Base-by-base conservation (phyloP, 805 yeast genomes). In the Cyberlindnera xylosilytica region DNA sequence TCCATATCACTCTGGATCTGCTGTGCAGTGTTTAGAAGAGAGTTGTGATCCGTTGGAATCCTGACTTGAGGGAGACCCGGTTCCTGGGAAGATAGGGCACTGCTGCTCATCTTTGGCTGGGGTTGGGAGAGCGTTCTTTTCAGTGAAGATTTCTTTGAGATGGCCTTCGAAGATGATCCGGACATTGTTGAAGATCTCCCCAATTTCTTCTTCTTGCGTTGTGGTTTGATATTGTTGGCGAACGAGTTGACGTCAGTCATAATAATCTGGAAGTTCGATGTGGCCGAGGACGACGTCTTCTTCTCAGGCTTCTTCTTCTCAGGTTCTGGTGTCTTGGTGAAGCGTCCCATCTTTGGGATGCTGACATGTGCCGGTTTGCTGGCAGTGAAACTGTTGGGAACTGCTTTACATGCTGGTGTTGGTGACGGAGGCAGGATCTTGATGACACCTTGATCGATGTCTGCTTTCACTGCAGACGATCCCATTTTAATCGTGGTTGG, bases 221-320 rank as follows among this genome's bases (percentile, higher is more conserved):
- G n/a, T 6, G 49, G 45, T 27, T 41, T 45, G 24, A 28, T 40
- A 34, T 42, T 45, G 20, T 42, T 45, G 18, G 58, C 56, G 33
- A 54, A 54, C 2, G 56, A 39, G 27, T 60, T 57, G 16, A 58
- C 66, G 39, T 65, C 70, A 6, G 64, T 61, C 41, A 63, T 58
- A 19, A 65, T 63, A 34, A 67, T 62, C 26, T 69, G 68, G 38
- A 65, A 51, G 31, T 51, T 57, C 2, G 53, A 39, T 8, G 44
- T 36, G 18, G 19, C 36, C 26, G 32, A 17, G 33, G 9, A 26
- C 10, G 24, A 22, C 10, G 35, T 5, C 13, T n/a, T n/a, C 17
- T 20, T 39, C 10, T 27, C 27, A 2, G 29, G 24, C 15, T 22
- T 24, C 29, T 20, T 32, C 13, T 28, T 27, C 18, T 28, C 30